Evolutionary conservation across 306 rosid genomes (phyloP).

Genomic region (Cercis canadensis): DNA sequence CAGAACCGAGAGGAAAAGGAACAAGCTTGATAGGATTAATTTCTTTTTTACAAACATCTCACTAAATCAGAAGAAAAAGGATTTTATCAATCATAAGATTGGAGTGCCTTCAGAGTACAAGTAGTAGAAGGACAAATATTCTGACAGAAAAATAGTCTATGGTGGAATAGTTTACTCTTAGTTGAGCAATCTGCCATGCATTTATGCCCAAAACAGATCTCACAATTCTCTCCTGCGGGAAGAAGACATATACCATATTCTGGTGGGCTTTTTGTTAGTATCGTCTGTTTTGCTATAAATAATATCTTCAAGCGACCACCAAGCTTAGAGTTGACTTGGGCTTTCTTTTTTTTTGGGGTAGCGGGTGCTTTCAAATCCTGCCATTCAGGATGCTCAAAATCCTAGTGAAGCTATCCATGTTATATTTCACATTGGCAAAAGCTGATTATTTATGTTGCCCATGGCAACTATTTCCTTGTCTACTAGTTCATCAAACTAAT

Average conservation of each 20-base stretch:
- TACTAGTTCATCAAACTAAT: neutral
- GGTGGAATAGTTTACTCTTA: constrained; percentile 20
- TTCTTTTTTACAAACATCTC: no score
- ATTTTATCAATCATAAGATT: no score
- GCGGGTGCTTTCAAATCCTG: neutral
- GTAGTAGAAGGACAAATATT: neutral
- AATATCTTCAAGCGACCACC: neutral
- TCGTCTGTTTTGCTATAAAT: neutral
- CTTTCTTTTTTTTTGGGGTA: no score
- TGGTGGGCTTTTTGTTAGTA: neutral
- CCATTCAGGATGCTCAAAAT: constrained; percentile 24
- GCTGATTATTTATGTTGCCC: neutral
- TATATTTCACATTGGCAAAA: neutral
- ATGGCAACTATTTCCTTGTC: no score
- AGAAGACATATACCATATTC: neutral
- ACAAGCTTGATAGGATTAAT: no score
- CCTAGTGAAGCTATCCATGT: constrained; percentile 1
- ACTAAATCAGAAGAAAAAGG: no score
- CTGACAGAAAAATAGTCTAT: constrained; percentile 21
- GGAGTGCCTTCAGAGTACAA: no score
- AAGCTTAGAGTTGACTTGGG: neutral
- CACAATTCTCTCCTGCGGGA: neutral
- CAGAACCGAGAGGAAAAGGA: no score
- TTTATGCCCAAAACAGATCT: constrained; percentile 5
- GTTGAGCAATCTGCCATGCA: constrained; percentile 14